These are phyloP conservation scores for Solanum bulbocastanum DNA, from an alignment of 257 asterid genomes.

Conservation along the genomic window DNA sequence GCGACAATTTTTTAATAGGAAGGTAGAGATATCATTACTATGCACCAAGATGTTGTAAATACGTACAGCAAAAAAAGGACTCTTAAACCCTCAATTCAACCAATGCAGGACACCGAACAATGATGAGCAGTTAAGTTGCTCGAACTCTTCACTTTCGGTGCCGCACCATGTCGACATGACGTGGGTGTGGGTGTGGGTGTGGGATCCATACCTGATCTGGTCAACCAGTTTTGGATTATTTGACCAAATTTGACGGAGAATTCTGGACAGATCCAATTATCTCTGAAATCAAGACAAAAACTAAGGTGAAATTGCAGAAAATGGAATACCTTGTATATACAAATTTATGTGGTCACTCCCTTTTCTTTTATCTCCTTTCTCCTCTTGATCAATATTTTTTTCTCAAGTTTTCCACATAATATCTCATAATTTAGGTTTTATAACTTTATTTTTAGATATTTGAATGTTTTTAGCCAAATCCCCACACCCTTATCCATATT, in stretches of 20 bases:
- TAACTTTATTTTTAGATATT: not conserved
- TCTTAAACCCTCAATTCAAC: not conserved
- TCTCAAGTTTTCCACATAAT: not conserved
- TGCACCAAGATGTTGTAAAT: not conserved
- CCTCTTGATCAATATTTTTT: too few relatives aligned
- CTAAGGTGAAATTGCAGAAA: not conserved
- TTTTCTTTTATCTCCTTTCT: not conserved
- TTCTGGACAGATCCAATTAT: not conserved
- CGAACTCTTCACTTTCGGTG: not conserved
- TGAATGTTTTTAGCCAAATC: not conserved
- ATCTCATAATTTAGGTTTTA: not conserved
- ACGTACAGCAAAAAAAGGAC: not conserved
- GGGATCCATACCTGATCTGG: not conserved
- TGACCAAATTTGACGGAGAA: not conserved
- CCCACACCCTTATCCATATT: not conserved
- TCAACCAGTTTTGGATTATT: not conserved
- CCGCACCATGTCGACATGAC: not conserved
- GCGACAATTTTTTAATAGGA: not conserved
- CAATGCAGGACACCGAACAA: not conserved
- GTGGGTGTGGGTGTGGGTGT: not conserved
- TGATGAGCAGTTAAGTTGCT: not conserved
- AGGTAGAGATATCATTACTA: not conserved
- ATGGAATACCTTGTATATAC: not conserved
- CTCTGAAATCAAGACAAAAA: not conserved
- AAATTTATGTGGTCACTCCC: not conserved